phyloP scores from a whole-genome alignment of 2,329 filamentous ascomycete genomes.

The Nothomitra cinnamomea region DNA sequence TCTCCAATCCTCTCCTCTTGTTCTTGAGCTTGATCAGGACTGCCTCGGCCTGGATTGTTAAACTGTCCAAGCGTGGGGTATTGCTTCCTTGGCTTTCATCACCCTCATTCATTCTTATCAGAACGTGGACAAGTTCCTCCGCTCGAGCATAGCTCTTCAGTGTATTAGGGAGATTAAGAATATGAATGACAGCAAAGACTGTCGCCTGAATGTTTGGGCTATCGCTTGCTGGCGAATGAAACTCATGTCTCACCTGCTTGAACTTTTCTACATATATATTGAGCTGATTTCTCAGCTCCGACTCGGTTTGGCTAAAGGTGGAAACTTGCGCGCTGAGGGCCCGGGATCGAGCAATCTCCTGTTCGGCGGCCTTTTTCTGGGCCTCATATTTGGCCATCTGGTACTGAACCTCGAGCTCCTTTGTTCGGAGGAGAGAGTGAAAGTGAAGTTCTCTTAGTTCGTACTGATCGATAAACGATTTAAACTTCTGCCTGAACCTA shows the following conservation, averaged over 20 bases:
- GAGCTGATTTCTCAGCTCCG: conserved; percentile 81
- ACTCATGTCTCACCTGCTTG: conserved; percentile 62
- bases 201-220: not conserved
- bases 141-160: not conserved
- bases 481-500: conserved; percentile 60
- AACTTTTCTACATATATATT: conserved; percentile 99
- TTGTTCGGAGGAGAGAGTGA: conserved; percentile 76
- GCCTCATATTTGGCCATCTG: conserved; percentile 78
- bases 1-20: not conserved
- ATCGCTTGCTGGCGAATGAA: conserved; percentile 1
- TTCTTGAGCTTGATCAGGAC: too few species aligned
- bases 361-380: conserved; percentile 75
- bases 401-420: conserved; percentile 89
- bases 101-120: too few species aligned
- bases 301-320: conserved; percentile 90
- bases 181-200: not conserved
- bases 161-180: not conserved
- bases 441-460: conserved; percentile 91
- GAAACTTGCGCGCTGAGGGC: conserved; percentile 83
- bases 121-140: not conserved
- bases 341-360: conserved; percentile 61
- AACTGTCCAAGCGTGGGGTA: too few species aligned
- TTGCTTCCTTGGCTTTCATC: too few species aligned
- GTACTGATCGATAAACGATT: conserved; percentile 91
- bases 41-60: too few species aligned